Evolutionary conservation across 2,329 filamentous ascomycete species (phyloP), one percentile per base, ranked within the genome.

Genomic region (Rutstroemia sp.): DNA sequence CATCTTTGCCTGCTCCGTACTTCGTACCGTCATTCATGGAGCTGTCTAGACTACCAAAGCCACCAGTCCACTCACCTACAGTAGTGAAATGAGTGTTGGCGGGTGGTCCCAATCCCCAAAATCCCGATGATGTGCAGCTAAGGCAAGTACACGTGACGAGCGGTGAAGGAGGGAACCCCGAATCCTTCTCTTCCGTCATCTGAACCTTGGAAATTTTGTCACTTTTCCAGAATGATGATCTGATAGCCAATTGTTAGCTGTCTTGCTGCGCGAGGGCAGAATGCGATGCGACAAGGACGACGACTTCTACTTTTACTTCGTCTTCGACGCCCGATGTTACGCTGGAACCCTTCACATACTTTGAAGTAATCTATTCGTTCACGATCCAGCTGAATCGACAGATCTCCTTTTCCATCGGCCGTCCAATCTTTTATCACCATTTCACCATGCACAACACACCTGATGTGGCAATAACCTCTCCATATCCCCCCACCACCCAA

Each of bases 391-490:
- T 54, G 30, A 34, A 34, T 48, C 42, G 41, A 25, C 25, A 27
- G 25, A 27, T 27, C 25, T 27, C 25, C 25, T 27, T 27, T 27
- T 30, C n/a, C 30, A 21, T 42, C 23, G 46, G 16, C 18, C 4
- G 49, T 54, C 19, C 19, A 18, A 54, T 54, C 19, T 25, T 23
- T 6, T 16, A 38, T 44, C 51, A 48, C 12, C 30, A 14, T 34
- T 12, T 34, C 30, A 10, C 30, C 30, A 34, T 34, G 30, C 30
- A 34, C 30, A 34, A 34, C 30, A 34, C 10, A 12, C 30, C 30
- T 34, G 38, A 27, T 38, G 19, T 48, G 42, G 51, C 42, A 54
- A 54, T 54, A 27, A 54, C 42, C 51, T 54, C 51, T 54, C 19
- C 38, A 19, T 19, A n/a, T 21, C 18, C 27, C 39, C 42, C 42